Evolutionary conservation across 73 alveolate genomes (phyloP), one percentile per base, ranked within the genome.

Genomic region (Blepharisma stoltei): DNA sequence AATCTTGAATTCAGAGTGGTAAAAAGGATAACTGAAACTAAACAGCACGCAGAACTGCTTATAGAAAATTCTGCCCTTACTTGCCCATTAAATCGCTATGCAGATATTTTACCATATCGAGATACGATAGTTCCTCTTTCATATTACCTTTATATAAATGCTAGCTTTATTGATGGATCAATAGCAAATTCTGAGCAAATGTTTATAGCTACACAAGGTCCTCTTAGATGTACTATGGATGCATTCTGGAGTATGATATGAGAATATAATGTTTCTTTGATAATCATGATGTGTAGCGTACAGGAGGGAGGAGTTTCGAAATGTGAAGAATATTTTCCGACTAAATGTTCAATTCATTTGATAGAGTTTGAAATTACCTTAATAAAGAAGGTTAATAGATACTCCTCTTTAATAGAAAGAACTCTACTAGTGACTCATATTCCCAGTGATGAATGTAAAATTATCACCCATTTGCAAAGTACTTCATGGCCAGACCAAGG

Each of bases 401-500:
- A 81, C 78, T 83, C 85, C 6, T 84, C 82, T 54, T 79, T 92
- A 6, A 93, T 81, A 25, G 32, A 49, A 50, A 81, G 98, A 69
- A 80, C 77, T 27, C 68, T 90, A 8, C 66, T 70, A 71, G 81
- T 90, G 1, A 27, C 48, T 76, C 54, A 77, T 54, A 27, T 25
- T 18, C n/a, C 73, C 38, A 71, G 76, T 54, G 46, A 54, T n/a
- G 90, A 81, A 49, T 85, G 54, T 49, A 90, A 85, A 88, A 53
- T 55, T 43, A 73, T 93, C 25, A 70, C 80, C 5, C 96, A 92
- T 84, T 81, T 87, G 46, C 83, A 93, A 55, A 82, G 80, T 75
- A 77, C 90, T 20, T 48, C 96, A n/a, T 93, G 98, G 97, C 92
- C 95, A 45, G 98, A 93, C 81, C 93, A 86, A 81, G 87, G 93